These are phyloP conservation scores for Protomyces pachydermus DNA, from an alignment of 1,139 yeast genomes.

Conservation along the genomic window DNA sequence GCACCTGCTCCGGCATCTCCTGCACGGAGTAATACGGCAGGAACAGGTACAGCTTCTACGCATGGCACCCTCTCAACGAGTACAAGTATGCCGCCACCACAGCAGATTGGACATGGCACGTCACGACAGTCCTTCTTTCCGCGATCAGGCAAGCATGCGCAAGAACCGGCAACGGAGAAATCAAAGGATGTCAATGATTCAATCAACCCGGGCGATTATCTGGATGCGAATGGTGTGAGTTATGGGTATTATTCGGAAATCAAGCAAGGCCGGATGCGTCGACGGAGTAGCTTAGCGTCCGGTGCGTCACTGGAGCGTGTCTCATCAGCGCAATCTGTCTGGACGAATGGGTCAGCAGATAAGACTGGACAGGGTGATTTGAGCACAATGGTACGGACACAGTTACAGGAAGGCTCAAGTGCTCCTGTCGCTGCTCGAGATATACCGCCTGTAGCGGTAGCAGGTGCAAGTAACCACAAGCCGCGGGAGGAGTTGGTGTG, in stretches of 20 bases:
- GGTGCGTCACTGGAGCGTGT: neutral
- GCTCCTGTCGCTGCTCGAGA: neutral
- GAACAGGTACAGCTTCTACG: neutral
- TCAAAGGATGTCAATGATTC: neutral
- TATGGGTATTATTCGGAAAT: neutral
- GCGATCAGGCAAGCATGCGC: neutral
- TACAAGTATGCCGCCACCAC: neutral
- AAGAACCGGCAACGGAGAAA: neutral
- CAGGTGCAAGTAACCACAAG: neutral
- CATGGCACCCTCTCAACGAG: neutral
- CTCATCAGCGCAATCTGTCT: neutral
- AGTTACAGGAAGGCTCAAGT: neutral
- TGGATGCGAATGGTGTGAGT: neutral
- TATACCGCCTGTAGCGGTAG: neutral
- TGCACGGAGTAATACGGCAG: neutral
- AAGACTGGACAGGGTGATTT: neutral
- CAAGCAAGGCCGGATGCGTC: neutral
- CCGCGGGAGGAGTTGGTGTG: neutral
- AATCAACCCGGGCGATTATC: neutral
- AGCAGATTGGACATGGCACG: neutral
- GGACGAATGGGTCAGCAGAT: neutral
- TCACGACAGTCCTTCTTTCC: neutral
- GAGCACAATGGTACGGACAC: neutral
- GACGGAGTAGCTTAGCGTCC: neutral
- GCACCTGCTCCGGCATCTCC: conserved; percentile 8